phyloP scores from a whole-genome alignment of 2,329 filamentous ascomycete species.

The Scorias spongiosa region DNA sequence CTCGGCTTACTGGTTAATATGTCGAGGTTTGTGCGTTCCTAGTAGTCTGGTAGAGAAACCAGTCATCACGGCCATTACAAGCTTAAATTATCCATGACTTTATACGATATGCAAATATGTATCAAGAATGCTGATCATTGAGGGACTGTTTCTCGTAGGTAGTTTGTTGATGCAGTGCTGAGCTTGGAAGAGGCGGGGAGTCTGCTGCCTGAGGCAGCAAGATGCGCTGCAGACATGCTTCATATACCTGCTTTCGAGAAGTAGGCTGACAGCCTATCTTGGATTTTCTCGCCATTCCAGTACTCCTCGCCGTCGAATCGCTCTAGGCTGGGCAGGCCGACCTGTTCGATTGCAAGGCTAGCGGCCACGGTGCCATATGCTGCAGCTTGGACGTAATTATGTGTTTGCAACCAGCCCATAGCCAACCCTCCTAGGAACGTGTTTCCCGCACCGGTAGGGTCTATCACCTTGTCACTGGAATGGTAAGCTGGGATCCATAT shows the following conservation, averaged over 20 bases:
- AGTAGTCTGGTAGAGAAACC: no score
- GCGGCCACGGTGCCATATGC: conserved; percentile 13
- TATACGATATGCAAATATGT: no score
- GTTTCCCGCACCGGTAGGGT: conserved; percentile 16
- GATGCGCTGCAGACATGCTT: no score
- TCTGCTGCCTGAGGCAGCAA: no score
- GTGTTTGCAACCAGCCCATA: conserved; percentile 11
- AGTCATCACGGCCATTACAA: no score
- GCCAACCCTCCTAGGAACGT: conserved; percentile 16
- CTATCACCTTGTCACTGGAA: conserved; percentile 6
- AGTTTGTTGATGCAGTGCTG: no score
- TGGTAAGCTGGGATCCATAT: conserved; percentile 13
- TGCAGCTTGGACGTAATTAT: conserved; percentile 9
- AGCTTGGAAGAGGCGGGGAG: no score
- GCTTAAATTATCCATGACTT: no score
- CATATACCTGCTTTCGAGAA: neutral
- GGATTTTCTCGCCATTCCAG: neutral
- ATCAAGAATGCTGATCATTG: no score
- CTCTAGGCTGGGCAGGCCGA: conserved; percentile 7
- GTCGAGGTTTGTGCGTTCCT: no score
- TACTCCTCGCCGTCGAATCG: neutral
- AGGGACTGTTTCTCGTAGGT: no score
- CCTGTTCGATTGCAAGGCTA: conserved; percentile 14
- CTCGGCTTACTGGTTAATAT: no score
- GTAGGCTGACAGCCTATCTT: neutral